A percentile compares a stretch with the other conserved stretches of the same genome.
These are phyloP conservation scores for Penicillium thymicola DNA, from an alignment of 2,329 filamentous ascomycete genomes.

Conservation along the genomic window DNA sequence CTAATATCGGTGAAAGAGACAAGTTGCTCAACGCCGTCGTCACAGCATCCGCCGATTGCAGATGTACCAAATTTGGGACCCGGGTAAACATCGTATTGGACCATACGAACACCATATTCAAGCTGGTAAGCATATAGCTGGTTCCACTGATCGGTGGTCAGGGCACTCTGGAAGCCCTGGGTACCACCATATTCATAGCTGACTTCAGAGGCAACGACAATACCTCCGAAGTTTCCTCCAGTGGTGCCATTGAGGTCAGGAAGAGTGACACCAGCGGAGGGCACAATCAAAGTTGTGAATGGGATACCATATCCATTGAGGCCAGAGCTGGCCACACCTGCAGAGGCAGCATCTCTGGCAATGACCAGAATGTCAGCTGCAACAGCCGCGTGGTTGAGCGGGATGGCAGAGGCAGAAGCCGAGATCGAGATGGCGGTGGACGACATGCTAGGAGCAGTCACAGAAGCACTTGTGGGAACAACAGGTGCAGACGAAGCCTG, in stretches of 20 bases:
- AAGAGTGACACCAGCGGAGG: constrained; percentile 50
- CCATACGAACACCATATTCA: constrained; percentile 58
- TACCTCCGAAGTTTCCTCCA: constrained; percentile 58
- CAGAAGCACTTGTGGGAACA: neutral
- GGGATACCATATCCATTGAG: constrained; percentile 62
- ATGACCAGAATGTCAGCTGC: constrained; percentile 54
- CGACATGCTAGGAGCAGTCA: constrained; percentile 22
- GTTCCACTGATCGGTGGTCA: constrained; percentile 57
- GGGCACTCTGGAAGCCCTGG: constrained; percentile 49
- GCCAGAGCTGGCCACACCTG: constrained; percentile 51
- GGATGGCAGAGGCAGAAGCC: constrained; percentile 18
- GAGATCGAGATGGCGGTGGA: constrained; percentile 18
- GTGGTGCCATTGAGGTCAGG: constrained; percentile 51
- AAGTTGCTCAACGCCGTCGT: constrained; percentile 48
- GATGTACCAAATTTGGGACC: constrained; percentile 49
- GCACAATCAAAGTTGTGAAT: constrained; percentile 55
- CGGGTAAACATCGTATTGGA: constrained; percentile 58
- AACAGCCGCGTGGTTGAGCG: constrained; percentile 23
- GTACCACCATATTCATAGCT: constrained; percentile 53
- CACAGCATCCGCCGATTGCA: constrained; percentile 48
- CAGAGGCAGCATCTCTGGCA: constrained; percentile 51
- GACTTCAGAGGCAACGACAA: constrained; percentile 54
- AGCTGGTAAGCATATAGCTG: constrained; percentile 57
- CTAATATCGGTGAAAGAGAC: constrained; percentile 54
- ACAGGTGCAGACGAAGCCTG: neutral